These are phyloP conservation scores for Tuber microsphaerosporum DNA, from an alignment of 495 filamentous ascomycete genomes.

Conservation along the genomic window DNA sequence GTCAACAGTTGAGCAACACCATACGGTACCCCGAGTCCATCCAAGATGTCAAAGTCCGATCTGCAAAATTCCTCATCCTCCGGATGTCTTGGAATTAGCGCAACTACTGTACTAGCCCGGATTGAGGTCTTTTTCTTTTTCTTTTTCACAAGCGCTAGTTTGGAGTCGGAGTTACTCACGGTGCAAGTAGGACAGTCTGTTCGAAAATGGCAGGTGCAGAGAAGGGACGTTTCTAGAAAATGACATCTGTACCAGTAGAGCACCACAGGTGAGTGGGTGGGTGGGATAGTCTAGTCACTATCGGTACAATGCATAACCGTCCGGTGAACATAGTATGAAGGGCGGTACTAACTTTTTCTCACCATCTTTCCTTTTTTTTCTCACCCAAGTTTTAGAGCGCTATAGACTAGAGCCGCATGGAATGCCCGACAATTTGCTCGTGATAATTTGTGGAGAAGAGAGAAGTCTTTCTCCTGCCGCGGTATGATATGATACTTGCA, in stretches of 20 bases:
- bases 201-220: neutral
- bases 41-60: constrained; percentile 1
- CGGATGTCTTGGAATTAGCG: neutral
- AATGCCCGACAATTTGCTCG: neutral
- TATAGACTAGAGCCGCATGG: neutral
- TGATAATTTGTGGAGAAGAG: neutral
- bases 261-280: neutral
- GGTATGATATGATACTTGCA: no score
- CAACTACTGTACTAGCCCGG: neutral
- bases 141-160: neutral
- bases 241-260: neutral
- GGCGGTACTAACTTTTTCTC: neutral
- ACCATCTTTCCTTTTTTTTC: neutral
- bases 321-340: neutral
- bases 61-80: neutral
- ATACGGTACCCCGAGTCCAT: neutral
- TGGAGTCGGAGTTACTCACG: neutral
- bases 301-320: neutral
- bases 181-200: neutral
- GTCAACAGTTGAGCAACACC: neutral
- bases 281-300: neutral
- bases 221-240: neutral
- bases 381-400: neutral
- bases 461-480: neutral
- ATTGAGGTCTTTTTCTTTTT: neutral